These are phyloP conservation scores for Fusarium pilosicola DNA, from an alignment of 2,329 filamentous ascomycete genomes.

Conservation along the genomic window DNA sequence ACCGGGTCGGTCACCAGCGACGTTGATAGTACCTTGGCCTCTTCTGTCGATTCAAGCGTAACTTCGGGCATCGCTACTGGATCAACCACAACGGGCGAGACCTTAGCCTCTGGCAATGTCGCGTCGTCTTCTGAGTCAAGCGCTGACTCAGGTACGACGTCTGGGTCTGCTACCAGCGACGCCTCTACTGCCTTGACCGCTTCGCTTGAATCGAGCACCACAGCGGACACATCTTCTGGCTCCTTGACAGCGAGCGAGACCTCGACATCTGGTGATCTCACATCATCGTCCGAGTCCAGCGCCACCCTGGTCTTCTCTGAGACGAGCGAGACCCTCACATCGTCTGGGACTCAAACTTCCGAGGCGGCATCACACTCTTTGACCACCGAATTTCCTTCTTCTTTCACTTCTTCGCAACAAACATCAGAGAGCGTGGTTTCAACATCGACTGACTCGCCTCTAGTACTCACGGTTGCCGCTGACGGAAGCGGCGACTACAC, in stretches of 20 bases:
- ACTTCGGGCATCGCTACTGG: neutral
- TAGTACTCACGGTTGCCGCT: conserved; percentile 55
- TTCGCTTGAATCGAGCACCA: neutral
- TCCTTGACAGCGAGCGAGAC: neutral
- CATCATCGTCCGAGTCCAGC: neutral
- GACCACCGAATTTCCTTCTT: conserved; percentile 15
- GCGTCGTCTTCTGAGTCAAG: neutral
- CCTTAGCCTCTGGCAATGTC: neutral
- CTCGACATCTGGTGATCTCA: neutral
- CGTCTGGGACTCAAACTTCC: neutral
- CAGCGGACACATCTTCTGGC: neutral
- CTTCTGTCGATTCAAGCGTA: neutral
- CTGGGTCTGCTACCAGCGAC: neutral
- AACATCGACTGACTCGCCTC: conserved; percentile 32
- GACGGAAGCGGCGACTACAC: conserved; percentile 58
- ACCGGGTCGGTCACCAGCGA: accelerated
- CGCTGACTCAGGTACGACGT: neutral
- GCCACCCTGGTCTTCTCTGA: neutral
- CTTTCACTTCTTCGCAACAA: conserved; percentile 20
- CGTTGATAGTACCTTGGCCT: neutral
- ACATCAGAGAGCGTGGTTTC: conserved; percentile 15
- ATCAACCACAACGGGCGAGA: neutral
- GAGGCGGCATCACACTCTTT: conserved; percentile 5
- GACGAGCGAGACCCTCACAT: neutral
- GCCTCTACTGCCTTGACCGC: neutral